These are phyloP conservation scores for Spergularia marina DNA, from an alignment of 148 eudicot species.

Conservation along the genomic window DNA sequence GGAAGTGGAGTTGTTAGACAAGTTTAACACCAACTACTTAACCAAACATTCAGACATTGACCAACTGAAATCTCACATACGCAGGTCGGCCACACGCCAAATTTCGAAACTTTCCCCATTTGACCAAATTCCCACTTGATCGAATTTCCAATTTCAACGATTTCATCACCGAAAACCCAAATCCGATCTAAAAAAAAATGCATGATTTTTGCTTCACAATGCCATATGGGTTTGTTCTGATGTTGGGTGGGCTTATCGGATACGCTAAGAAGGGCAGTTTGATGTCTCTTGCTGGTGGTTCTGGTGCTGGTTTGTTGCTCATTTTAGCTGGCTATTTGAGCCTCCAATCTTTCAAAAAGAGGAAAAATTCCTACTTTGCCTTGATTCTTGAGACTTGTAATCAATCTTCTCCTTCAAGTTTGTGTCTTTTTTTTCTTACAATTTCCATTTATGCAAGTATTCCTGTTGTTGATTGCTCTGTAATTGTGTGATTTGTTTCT, in stretches of 20 bases:
- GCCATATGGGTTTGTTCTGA: slow-evolving; percentile 76
- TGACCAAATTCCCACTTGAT: slow-evolving; percentile 8
- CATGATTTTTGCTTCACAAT: slow-evolving; percentile 99
- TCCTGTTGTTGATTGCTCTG: slow-evolving; percentile 2
- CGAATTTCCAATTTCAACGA: not conserved
- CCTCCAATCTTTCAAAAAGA: slow-evolving; percentile 61
- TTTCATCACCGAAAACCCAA: slow-evolving; percentile 10
- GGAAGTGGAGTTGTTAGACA: not conserved
- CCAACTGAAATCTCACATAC: slow-evolving; percentile 10
- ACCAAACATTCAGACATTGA: not conserved
- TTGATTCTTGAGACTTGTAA: slow-evolving; percentile 71
- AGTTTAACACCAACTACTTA: not conserved
- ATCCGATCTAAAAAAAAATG: slow-evolving; percentile 46
- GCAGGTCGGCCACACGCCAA: slow-evolving; percentile 27
- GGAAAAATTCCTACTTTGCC: slow-evolving; percentile 69
- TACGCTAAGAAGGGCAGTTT: slow-evolving; percentile 73
- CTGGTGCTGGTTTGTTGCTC: slow-evolving; percentile 77
- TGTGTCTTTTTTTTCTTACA: not conserved
- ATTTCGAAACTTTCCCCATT: slow-evolving; percentile 8
- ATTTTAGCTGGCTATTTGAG: slow-evolving; percentile 84
- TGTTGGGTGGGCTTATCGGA: slow-evolving; percentile 72
- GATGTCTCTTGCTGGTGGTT: slow-evolving; percentile 84
- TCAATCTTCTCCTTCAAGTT: not conserved
- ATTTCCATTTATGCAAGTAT: not conserved
- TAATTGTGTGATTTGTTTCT: not conserved